A percentile compares a stretch with the other conserved stretches of the same genome.
Conservation (phyloP, 2,329 filamentous ascomycete genomes). For the Trichoderma simmonsii region DNA sequence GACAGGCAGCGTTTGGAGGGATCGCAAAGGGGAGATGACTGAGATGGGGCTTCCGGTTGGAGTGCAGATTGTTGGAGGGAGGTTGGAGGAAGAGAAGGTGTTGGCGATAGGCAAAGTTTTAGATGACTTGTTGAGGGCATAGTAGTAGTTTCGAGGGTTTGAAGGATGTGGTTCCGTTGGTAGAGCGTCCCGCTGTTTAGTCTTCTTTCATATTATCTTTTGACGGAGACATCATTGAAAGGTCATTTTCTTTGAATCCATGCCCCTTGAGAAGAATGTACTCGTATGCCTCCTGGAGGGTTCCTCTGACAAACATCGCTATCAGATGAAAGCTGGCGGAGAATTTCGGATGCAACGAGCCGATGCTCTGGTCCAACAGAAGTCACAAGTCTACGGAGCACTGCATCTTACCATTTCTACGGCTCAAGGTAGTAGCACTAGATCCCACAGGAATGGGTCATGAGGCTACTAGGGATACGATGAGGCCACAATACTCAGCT, state of each 20-base stretch:
- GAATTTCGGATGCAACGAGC: background rate
- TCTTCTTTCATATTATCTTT: background rate
- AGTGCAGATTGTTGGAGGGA: conserved; percentile 51
- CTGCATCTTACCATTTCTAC: background rate
- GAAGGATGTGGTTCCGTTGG: too few species aligned
- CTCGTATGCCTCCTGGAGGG: background rate
- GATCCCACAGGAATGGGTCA: background rate
- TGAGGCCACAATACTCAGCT: background rate
- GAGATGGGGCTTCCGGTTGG: conserved; percentile 40
- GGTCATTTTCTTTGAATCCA: background rate
- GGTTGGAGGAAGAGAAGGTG: conserved; percentile 54
- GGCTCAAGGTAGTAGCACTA: background rate
- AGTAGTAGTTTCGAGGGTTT: background rate
- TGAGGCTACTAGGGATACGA: background rate
- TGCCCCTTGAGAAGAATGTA: background rate
- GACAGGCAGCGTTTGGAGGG: conserved; percentile 29
- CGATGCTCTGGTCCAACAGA: background rate
- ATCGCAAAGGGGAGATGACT: conserved; percentile 32
- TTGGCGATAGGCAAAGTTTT: conserved; percentile 26
- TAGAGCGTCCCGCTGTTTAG: background rate
- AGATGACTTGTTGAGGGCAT: background rate
- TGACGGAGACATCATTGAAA: background rate
- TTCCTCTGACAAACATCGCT: background rate
- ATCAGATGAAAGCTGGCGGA: background rate
- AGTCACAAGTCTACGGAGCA: background rate